Percentiles rank a stretch among this genome's conserved stretches.
Conservation (phyloP, 2,329 filamentous ascomycete genomes). For the Ceratocystis lukuohia region DNA sequence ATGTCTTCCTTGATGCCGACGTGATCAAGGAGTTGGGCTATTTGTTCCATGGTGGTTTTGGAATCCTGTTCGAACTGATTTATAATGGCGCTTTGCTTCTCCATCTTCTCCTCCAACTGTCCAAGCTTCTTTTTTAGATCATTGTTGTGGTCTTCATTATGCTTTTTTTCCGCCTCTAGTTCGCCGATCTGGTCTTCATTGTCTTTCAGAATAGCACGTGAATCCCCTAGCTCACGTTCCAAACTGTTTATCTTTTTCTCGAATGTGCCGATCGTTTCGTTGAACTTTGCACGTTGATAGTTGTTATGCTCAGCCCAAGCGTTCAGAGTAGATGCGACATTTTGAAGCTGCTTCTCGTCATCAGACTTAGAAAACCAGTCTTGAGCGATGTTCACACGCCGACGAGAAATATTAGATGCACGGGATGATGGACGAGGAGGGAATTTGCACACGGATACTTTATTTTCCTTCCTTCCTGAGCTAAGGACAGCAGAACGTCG, state of each 20-base stretch:
- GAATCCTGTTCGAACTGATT: constrained; percentile 1
- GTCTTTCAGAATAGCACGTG: background rate
- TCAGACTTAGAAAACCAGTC: constrained; percentile 14
- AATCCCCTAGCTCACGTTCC: constrained; percentile 9
- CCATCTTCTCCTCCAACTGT: background rate
- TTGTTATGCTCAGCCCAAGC: constrained; percentile 16
- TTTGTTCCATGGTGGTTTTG: background rate
- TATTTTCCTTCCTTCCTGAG: constrained; percentile 4
- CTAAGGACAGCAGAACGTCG: background rate
- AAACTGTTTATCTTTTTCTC: constrained; percentile 15
- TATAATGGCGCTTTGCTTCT: background rate
- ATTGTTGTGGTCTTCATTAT: constrained; percentile 1
- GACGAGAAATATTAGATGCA: constrained; percentile 18
- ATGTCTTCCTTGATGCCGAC: constrained; percentile 1
- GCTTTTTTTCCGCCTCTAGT: constrained; percentile 10
- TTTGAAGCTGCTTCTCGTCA: constrained; percentile 16
- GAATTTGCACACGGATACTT: background rate
- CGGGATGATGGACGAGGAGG: constrained; percentile 15
- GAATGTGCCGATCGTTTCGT: constrained; percentile 10
- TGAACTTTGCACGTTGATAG: constrained; percentile 12
- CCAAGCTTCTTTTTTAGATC: constrained; percentile 2
- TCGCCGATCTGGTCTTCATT: constrained; percentile 11
- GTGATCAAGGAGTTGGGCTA: background rate
- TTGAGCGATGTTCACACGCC: constrained; percentile 11
- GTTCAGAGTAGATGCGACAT: constrained; percentile 17